phyloP scores from a whole-genome alignment of 345 rosid genomes.

The Diplotaxis tenuifolia region DNA sequence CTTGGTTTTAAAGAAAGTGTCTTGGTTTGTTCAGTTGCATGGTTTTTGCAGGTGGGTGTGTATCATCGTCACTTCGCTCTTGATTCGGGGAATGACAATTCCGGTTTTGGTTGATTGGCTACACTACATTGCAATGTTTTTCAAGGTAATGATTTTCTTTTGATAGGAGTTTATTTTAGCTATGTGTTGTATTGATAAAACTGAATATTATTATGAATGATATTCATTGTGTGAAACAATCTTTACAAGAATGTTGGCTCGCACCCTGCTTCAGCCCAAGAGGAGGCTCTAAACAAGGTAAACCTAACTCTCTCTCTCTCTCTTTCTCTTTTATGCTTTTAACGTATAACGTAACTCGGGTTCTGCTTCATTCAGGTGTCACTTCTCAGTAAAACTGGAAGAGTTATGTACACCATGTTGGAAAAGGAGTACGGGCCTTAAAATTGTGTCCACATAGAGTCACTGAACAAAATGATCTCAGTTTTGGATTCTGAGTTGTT shows the following conservation, averaged over 20 bases:
- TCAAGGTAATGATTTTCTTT: constrained; percentile 3
- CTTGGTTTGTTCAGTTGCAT: background rate
- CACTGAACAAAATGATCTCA: background rate
- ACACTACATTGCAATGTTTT: background rate
- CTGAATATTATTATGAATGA: too few relatives aligned
- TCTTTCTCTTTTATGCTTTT: too few relatives aligned
- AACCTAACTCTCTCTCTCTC: background rate
- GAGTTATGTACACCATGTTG: constrained; percentile 26
- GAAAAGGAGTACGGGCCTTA: constrained; percentile 14
- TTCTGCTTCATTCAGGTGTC: constrained; percentile 13
- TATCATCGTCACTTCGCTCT: constrained; percentile 13
- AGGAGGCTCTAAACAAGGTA: constrained; percentile 5
- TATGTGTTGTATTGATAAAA: too few relatives aligned
- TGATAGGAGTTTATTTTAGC: background rate
- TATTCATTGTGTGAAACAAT: background rate
- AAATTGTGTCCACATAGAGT: background rate
- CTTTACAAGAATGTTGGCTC: constrained; percentile 3
- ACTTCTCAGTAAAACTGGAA: background rate
- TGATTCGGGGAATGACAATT: constrained; percentile 12
- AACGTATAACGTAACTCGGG: too few relatives aligned
- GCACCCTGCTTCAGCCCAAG: constrained; percentile 1
- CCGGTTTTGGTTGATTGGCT: constrained; percentile 23
- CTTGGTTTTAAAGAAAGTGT: background rate
- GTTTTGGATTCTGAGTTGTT: background rate
- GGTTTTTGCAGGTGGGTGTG: constrained; percentile 23